These are phyloP conservation scores for Carex littledalei DNA, from an alignment of 176 grass and related monocot genomes.

Conservation along the genomic window DNA sequence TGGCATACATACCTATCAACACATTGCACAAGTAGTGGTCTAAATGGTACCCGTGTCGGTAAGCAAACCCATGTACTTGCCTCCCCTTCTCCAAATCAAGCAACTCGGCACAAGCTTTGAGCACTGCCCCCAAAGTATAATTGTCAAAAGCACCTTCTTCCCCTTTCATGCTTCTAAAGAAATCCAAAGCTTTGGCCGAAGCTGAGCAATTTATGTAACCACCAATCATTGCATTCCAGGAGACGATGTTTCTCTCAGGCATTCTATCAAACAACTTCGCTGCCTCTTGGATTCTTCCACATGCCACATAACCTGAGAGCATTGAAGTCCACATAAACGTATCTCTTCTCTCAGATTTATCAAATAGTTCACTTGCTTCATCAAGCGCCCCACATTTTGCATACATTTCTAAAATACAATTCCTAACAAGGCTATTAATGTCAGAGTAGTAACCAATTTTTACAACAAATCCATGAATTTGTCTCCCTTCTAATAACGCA, in stretches of 20 bases:
- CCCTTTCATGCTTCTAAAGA: slow-evolving; percentile 58
- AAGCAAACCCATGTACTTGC: slow-evolving; percentile 51
- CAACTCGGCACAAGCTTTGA: slow-evolving; percentile 68
- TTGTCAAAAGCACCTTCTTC: slow-evolving; percentile 45
- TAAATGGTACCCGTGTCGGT: slow-evolving; percentile 35
- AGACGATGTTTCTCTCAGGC: slow-evolving; percentile 63
- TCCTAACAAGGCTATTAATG: slow-evolving; percentile 34
- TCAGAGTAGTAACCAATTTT: slow-evolving; percentile 46
- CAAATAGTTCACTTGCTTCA: slow-evolving; percentile 53
- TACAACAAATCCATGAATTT: slow-evolving; percentile 48
- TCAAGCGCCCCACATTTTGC: slow-evolving; percentile 65
- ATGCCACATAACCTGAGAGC: slow-evolving; percentile 52
- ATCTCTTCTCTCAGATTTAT: slow-evolving; percentile 49
- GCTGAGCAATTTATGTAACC: slow-evolving; percentile 45
- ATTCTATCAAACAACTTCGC: slow-evolving; percentile 58
- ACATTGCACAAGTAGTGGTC: slow-evolving; percentile 45
- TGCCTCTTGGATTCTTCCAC: slow-evolving; percentile 68
- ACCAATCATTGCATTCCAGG: slow-evolving; percentile 87
- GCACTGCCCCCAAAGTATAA: slow-evolving; percentile 44
- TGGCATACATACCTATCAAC: slow-evolving; percentile 76
- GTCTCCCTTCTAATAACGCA: slow-evolving; percentile 48
- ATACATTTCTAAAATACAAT: slow-evolving; percentile 66
- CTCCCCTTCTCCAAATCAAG: slow-evolving; percentile 59
- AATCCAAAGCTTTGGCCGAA: slow-evolving; percentile 60
- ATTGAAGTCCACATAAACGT: slow-evolving; percentile 66